phyloP scores from a whole-genome alignment of 2,329 filamentous ascomycete genomes.

The Paraphoma chrysanthemicola region DNA sequence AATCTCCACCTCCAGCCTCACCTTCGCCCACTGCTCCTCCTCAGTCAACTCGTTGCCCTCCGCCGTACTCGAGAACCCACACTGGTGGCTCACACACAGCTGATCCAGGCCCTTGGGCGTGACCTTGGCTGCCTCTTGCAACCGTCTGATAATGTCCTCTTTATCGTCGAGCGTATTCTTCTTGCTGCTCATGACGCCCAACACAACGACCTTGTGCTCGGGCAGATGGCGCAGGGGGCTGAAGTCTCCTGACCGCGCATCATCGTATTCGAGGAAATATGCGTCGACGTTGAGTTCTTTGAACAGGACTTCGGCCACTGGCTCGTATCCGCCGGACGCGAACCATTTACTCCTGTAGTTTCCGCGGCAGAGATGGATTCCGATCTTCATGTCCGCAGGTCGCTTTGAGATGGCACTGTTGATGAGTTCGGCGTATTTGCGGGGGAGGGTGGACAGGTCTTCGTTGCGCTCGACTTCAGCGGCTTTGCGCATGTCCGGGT shows the following conservation, averaged over 20 bases:
- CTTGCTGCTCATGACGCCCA: slow-evolving; percentile 64
- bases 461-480: slow-evolving; percentile 59
- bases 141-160: slow-evolving; percentile 47
- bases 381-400: slow-evolving; percentile 62
- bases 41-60: slow-evolving; percentile 64
- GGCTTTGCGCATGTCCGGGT: slow-evolving; percentile 61
- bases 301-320: slow-evolving; percentile 64
- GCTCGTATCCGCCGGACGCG: slow-evolving; percentile 65
- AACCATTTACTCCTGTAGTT: slow-evolving; percentile 67
- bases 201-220: slow-evolving; percentile 61
- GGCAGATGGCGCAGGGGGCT: slow-evolving; percentile 62
- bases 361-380: slow-evolving; percentile 64
- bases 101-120: slow-evolving; percentile 62
- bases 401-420: slow-evolving; percentile 61
- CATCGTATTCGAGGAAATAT: slow-evolving; percentile 68
- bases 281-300: slow-evolving; percentile 64
- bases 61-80: slow-evolving; percentile 63
- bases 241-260: slow-evolving; percentile 64
- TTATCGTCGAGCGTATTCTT: slow-evolving; percentile 64
- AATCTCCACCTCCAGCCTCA: slow-evolving; percentile 62
- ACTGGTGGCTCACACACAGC: slow-evolving; percentile 65
- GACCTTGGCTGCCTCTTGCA: slow-evolving; percentile 50
- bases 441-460: slow-evolving; percentile 57
- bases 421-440: slow-evolving; percentile 63
- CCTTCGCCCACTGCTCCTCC: slow-evolving; percentile 66